A percentile compares a stretch with the other conserved stretches of the same genome.
These are phyloP conservation scores for Psilocybe sp. DNA, from an alignment of 768 basidiomycete species.

Conservation along the genomic window DNA sequence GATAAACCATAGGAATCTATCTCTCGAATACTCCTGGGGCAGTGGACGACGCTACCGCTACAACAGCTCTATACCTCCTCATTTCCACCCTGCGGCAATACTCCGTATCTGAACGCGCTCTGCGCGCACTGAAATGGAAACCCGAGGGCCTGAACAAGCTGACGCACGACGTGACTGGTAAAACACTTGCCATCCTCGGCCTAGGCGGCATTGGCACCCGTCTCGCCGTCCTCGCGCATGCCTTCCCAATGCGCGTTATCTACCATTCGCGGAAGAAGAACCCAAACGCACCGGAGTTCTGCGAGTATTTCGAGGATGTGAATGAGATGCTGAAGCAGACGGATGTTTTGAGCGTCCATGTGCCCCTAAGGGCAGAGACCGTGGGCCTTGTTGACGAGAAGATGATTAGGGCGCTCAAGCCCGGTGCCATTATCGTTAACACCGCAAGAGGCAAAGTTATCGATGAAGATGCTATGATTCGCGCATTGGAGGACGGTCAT, in stretches of 20 bases:
- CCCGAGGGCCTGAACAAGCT: constrained; percentile 39
- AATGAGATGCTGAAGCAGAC: constrained; percentile 65
- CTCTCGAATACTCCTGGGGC: constrained; percentile 90
- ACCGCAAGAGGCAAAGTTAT: constrained; percentile 91
- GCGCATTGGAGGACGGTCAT: constrained; percentile 82
- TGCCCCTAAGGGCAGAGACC: constrained; percentile 77
- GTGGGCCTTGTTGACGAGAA: constrained; percentile 70
- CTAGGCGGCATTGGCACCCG: constrained; percentile 76
- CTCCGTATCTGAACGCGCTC: constrained; percentile 57
- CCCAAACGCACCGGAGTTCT: constrained; percentile 63
- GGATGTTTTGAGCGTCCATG: constrained; percentile 85
- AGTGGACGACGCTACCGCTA: constrained; percentile 90
- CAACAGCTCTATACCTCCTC: constrained; percentile 80
- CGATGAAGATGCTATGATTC: constrained; percentile 84
- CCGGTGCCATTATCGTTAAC: constrained; percentile 77
- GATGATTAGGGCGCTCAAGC: constrained; percentile 76
- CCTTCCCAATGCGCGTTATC: constrained; percentile 87
- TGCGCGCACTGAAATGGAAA: constrained; percentile 64
- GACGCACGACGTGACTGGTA: constrained; percentile 63
- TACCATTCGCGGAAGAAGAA: constrained; percentile 70
- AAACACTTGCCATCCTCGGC: constrained; percentile 71
- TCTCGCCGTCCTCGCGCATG: constrained; percentile 66
- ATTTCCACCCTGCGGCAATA: constrained; percentile 77
- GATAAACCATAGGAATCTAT: constrained; percentile 49
- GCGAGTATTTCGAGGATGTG: constrained; percentile 65